Percentiles rank a stretch among this genome's conserved stretches.
Evolutionary conservation across 768 basidiomycete genomes (phyloP).

Genomic region (Mycena amicta): DNA sequence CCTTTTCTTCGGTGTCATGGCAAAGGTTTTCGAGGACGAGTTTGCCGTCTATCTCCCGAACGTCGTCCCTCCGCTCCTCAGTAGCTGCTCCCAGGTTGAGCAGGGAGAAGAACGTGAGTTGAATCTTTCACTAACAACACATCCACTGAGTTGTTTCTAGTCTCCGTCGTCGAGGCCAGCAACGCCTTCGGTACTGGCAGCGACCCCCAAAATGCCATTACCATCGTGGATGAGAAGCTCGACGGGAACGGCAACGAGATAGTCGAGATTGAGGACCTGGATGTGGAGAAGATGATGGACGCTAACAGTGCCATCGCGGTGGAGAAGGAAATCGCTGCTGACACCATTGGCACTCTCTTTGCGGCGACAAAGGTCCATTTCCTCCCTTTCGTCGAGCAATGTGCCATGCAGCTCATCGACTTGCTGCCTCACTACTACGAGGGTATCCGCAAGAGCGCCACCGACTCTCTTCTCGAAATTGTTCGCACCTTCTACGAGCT

Average conservation of each 20-base stretch:
- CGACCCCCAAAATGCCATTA: slow-evolving; percentile 70
- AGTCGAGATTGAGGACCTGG: slow-evolving; percentile 74
- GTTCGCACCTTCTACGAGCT: slow-evolving; percentile 91
- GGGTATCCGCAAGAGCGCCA: slow-evolving; percentile 93
- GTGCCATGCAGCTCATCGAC: slow-evolving; percentile 74
- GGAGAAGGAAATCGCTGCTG: slow-evolving; percentile 98
- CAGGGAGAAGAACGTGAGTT: slow-evolving; percentile 66
- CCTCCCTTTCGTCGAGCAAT: slow-evolving; percentile 87
- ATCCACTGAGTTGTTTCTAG: slow-evolving; percentile 32
- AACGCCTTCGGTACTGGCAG: slow-evolving; percentile 73
- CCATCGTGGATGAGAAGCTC: slow-evolving; percentile 52
- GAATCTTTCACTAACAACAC: not conserved
- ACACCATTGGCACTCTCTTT: slow-evolving; percentile 92
- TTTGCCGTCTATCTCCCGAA: slow-evolving; percentile 85
- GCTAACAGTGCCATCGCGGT: slow-evolving; percentile 96
- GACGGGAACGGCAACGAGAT: slow-evolving; percentile 60
- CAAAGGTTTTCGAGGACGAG: slow-evolving; percentile 93
- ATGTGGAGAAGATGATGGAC: slow-evolving; percentile 85
- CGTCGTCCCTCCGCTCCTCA: slow-evolving; percentile 84
- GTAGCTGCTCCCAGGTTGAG: slow-evolving; percentile 83
- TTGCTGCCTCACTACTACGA: slow-evolving; percentile 94
- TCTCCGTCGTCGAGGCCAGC: slow-evolving; percentile 56
- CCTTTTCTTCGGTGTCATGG: slow-evolving; percentile 98
- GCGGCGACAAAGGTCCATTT: slow-evolving; percentile 79
- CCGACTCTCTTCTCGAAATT: slow-evolving; percentile 85